These are phyloP conservation scores for Pichia terricola DNA, from an alignment of 1,139 yeast species.

Conservation along the genomic window DNA sequence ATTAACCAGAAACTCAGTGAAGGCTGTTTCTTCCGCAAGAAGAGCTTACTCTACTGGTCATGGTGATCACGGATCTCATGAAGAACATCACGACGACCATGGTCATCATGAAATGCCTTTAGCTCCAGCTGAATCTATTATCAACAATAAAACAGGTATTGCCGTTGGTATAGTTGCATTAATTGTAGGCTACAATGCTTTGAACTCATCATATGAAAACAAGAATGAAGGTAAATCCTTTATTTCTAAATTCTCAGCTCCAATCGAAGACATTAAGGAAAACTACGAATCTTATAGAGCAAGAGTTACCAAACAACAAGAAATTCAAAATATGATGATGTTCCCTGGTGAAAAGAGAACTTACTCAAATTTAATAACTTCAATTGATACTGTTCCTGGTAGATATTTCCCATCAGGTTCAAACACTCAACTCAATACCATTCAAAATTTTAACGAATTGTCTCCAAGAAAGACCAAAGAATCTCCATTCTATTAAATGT, in stretches of 20 bases:
- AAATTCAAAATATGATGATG: slow-evolving; percentile 17
- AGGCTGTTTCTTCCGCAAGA: background rate
- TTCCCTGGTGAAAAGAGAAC: slow-evolving; percentile 14
- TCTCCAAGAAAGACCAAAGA: slow-evolving; percentile 24
- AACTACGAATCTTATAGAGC: slow-evolving; percentile 19
- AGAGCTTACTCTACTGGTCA: background rate
- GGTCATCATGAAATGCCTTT: slow-evolving; percentile 17
- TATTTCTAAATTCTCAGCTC: slow-evolving; percentile 12
- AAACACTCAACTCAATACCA: slow-evolving; percentile 19
- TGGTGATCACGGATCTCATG: slow-evolving; percentile 4
- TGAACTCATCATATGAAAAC: slow-evolving; percentile 17
- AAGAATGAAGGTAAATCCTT: slow-evolving; percentile 22
- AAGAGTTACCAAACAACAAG: slow-evolving; percentile 17
- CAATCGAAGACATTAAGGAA: slow-evolving; percentile 16
- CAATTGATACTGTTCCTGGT: slow-evolving; percentile 24
- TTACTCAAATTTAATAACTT: slow-evolving; percentile 15
- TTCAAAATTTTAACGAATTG: slow-evolving; percentile 19
- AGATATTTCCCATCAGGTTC: slow-evolving; percentile 20
- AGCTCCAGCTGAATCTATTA: slow-evolving; percentile 21
- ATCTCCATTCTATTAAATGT: slow-evolving; percentile 16
- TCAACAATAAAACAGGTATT: slow-evolving; percentile 20
- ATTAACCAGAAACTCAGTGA: background rate
- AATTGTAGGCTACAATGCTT: slow-evolving; percentile 13
- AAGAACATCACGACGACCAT: slow-evolving; percentile 15
- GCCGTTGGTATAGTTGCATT: slow-evolving; percentile 14